phyloP scores from a whole-genome alignment of 441 rosid genomes.

The Breynia disticha region DNA sequence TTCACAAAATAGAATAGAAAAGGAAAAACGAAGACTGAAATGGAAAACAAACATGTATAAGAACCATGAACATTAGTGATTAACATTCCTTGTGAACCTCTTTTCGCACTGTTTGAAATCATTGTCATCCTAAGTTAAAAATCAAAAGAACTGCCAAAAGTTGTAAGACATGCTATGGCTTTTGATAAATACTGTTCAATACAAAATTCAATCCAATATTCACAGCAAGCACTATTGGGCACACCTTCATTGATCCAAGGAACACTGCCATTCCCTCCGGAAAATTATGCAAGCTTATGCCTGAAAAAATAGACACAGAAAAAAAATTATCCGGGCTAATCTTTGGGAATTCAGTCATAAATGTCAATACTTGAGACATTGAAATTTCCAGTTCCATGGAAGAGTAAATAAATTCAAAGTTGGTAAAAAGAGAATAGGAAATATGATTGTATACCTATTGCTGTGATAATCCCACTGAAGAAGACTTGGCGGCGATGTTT shows the following conservation, averaged over 20 bases:
- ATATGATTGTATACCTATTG: conserved; percentile 50
- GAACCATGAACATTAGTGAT: too few species aligned
- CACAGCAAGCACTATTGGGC: conserved; percentile 3
- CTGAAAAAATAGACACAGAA: conserved; percentile 28
- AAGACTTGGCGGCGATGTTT: conserved; percentile 90
- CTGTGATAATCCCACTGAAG: conserved; percentile 91
- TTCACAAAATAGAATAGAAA: too few species aligned
- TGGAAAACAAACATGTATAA: too few species aligned
- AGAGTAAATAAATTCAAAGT: background rate
- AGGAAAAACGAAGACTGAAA: too few species aligned
- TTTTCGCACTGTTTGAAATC: too few species aligned
- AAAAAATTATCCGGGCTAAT: conserved; percentile 9
- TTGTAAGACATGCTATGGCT: too few species aligned
- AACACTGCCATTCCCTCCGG: conserved; percentile 99
- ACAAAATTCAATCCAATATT: background rate
- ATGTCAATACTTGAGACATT: too few species aligned
- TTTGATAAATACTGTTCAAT: background rate
- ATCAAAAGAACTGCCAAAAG: too few species aligned
- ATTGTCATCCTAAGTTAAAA: too few species aligned
- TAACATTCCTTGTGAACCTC: too few species aligned
- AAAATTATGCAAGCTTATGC: conserved; percentile 98
- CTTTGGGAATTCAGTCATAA: too few species aligned
- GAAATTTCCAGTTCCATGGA: too few species aligned
- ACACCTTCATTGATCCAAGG: conserved; percentile 95
- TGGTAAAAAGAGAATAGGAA: background rate